phyloP scores from a whole-genome alignment of 176 grass and related monocot genomes.

The Oryza glumipatula region DNA sequence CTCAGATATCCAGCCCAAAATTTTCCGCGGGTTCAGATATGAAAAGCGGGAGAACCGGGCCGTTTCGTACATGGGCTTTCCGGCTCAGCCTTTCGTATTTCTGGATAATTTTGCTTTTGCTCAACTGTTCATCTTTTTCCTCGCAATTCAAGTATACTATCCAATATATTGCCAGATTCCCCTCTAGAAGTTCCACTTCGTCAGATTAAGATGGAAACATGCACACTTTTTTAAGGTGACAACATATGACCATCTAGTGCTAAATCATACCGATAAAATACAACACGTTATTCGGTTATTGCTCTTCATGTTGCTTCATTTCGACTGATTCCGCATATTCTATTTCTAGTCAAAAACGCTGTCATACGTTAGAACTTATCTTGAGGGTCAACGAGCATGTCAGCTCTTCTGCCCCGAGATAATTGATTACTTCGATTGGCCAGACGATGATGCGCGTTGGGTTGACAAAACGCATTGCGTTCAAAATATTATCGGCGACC shows the following conservation, averaged over 20 bases:
- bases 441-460: not conserved
- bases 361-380: not conserved
- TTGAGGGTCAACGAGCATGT: constrained; percentile 8
- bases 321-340: not conserved
- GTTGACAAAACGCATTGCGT: constrained; percentile 29
- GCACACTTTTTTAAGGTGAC: not conserved
- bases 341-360: not conserved
- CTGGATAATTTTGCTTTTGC: not conserved
- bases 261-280: not conserved
- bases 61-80: not conserved
- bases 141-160: not conserved
- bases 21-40: not conserved
- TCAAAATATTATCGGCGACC: not conserved
- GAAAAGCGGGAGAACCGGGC: not conserved
- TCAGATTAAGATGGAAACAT: not conserved
- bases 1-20: no score
- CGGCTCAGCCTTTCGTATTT: not conserved
- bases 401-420: not conserved
- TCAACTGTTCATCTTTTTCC: not conserved
- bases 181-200: not conserved
- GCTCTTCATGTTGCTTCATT: not conserved
- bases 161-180: not conserved
- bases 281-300: not conserved
- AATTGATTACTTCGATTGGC: not conserved
- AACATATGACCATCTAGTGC: not conserved